These are phyloP conservation scores for Actinomortierella wolfii DNA, from an alignment of 371 early-diverging fungal genomes.

Conservation along the genomic window DNA sequence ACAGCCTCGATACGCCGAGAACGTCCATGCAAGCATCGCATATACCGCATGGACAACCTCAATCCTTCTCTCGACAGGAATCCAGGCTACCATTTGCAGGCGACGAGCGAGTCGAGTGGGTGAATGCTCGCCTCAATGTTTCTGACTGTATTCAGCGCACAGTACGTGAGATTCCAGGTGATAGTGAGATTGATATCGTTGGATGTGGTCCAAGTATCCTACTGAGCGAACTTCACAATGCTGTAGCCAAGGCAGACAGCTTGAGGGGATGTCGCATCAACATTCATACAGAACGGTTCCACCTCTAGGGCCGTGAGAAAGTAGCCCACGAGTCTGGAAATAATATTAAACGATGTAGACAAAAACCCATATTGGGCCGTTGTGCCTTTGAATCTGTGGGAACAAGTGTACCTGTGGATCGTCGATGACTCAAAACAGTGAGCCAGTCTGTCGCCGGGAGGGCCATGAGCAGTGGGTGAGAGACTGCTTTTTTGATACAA, in stretches of 20 bases:
- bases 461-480: no score
- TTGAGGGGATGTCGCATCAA: constrained; percentile 32
- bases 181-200: constrained; percentile 27
- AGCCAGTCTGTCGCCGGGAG: no score
- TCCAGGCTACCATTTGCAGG: constrained; percentile 25
- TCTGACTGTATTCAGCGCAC: constrained; percentile 8
- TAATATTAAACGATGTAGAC: no score
- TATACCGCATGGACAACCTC: background rate
- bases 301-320: constrained; percentile 9
- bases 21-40: background rate
- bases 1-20: constrained; percentile 10
- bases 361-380: no score
- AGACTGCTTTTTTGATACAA: no score
- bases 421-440: no score
- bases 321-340: no score
- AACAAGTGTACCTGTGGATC: no score
- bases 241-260: constrained; percentile 21
- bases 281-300: constrained; percentile 39
- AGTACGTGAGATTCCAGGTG: constrained; percentile 17
- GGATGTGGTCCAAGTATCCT: constrained; percentile 34
- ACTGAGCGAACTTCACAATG: constrained; percentile 38
- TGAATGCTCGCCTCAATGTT: constrained; percentile 19
- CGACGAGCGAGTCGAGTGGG: constrained; percentile 35
- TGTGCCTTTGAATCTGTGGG: no score
- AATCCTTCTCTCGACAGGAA: background rate